phyloP scores from a whole-genome alignment of 1,284 basidiomycete genomes.

The Papiliotrema terrestris region DNA sequence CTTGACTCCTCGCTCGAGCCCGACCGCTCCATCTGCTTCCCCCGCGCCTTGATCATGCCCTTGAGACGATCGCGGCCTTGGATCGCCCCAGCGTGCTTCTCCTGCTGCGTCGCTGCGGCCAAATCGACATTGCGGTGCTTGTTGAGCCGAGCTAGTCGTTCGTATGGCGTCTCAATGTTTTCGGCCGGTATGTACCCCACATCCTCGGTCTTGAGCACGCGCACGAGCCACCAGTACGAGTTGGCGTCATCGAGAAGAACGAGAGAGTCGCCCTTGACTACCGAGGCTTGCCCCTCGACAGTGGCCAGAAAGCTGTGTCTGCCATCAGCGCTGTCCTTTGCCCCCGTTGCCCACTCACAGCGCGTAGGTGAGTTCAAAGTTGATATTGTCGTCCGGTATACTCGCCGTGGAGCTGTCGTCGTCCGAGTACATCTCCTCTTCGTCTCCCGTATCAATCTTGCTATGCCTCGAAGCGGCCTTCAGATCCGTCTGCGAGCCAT shows the following conservation, averaged over 20 bases:
- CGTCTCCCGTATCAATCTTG: constrained; percentile 12
- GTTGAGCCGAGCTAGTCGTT: constrained; percentile 89
- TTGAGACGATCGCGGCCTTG: constrained; percentile 32
- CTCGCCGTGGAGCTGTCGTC: constrained; percentile 47
- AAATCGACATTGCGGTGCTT: constrained; percentile 97
- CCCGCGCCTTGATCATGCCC: constrained; percentile 22
- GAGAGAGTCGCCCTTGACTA: constrained; percentile 91
- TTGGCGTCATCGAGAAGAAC: constrained; percentile 94
- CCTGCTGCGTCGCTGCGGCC: constrained; percentile 33
- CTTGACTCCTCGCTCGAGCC: constrained; percentile 14
- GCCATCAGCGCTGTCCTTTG: not conserved
- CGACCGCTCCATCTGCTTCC: constrained; percentile 16
- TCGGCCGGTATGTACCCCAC: constrained; percentile 99
- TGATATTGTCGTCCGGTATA: constrained; percentile 54
- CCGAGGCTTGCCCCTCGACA: constrained; percentile 92
- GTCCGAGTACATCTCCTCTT: constrained; percentile 39
- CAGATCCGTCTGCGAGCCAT: constrained; percentile 7
- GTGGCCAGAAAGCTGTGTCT: constrained; percentile 88
- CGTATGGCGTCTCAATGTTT: constrained; percentile 98
- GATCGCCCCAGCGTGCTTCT: constrained; percentile 30
- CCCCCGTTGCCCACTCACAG: constrained; percentile 36
- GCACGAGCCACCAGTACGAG: constrained; percentile 97
- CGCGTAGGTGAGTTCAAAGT: constrained; percentile 54
- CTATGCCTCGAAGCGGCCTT: not conserved
- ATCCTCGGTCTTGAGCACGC: constrained; percentile 94